Evolutionary conservation across 2,329 filamentous ascomycete species (phyloP).

Genomic region (Aspergillus clavatus): DNA sequence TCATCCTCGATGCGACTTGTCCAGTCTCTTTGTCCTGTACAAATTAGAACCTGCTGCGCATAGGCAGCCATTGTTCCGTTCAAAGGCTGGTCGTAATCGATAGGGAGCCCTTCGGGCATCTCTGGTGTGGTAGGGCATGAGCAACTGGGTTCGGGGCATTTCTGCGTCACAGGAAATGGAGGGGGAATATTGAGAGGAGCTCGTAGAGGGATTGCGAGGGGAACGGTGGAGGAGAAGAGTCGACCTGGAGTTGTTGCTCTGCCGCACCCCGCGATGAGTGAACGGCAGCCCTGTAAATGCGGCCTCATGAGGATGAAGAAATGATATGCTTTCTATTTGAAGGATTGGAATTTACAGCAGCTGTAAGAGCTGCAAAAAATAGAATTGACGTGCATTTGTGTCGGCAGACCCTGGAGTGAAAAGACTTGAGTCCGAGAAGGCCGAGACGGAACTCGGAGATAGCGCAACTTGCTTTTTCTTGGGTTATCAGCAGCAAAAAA

Average conservation of each 20-base stretch:
- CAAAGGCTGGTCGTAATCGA: slow-evolving; percentile 66
- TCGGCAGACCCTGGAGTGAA: slow-evolving; percentile 2
- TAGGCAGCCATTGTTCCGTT: slow-evolving; percentile 75
- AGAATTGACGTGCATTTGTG: background rate
- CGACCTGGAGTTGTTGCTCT: slow-evolving; percentile 11
- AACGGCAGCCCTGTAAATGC: slow-evolving; percentile 3
- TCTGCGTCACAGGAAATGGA: slow-evolving; percentile 45
- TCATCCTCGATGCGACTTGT: slow-evolving; percentile 79
- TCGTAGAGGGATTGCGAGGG: slow-evolving; percentile 16
- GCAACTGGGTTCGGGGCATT: slow-evolving; percentile 73
- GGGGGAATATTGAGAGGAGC: slow-evolving; percentile 34
- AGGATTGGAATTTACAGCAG: background rate
- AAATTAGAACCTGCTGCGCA: slow-evolving; percentile 75
- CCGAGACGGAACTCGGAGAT: slow-evolving; percentile 18
- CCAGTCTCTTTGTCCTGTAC: slow-evolving; percentile 78
- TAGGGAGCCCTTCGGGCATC: slow-evolving; percentile 63
- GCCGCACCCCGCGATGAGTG: slow-evolving; percentile 13
- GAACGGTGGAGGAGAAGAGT: slow-evolving; percentile 20
- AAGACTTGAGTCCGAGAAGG: too few species aligned
- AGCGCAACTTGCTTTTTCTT: slow-evolving; percentile 6
- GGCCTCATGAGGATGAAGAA: slow-evolving; percentile 11
- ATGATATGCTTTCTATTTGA: background rate
- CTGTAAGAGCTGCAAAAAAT: background rate
- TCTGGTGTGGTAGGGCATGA: slow-evolving; percentile 68
- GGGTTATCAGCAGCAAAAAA: too few species aligned